Evolutionary conservation across 305 asterid species (phyloP).

Genomic region (Stenogyne calaminthoides): DNA sequence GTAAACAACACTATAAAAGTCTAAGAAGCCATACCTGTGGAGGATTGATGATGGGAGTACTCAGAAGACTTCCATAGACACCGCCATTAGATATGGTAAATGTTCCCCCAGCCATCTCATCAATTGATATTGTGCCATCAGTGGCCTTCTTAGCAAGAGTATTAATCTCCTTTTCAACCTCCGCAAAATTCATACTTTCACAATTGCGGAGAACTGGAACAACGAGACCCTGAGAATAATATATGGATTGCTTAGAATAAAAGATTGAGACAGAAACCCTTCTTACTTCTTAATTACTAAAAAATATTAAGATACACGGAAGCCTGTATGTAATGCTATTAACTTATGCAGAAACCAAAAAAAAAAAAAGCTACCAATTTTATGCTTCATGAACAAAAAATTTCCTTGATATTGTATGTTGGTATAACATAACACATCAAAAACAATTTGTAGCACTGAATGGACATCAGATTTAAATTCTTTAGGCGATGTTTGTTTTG

Average conservation of each 20-base stretch:
- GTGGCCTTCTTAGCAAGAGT: conserved; percentile 86
- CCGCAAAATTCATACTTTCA: conserved; percentile 88
- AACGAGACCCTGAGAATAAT: conserved; percentile 81
- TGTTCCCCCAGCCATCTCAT: conserved; percentile 99
- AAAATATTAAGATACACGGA: neutral
- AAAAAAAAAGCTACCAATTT: neutral
- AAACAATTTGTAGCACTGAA: neutral
- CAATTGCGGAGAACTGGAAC: conserved; percentile 97
- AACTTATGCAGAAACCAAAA: neutral
- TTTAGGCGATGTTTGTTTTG: too few relatives aligned
- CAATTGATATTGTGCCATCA: conserved; percentile 89
- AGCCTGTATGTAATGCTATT: neutral
- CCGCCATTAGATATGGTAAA: conserved; percentile 98
- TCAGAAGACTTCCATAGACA: conserved; percentile 95
- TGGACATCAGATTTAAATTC: neutral
- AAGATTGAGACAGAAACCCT: conserved; percentile 5
- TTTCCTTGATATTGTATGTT: neutral
- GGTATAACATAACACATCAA: neutral
- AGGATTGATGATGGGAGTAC: conserved; percentile 99
- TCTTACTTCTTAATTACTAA: neutral
- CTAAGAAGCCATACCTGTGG: conserved; percentile 70
- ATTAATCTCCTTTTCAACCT: conserved; percentile 90
- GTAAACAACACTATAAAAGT: neutral
- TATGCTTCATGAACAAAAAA: conserved; percentile 1
- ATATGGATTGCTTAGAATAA: conserved; percentile 18